A percentile compares a stretch with the other conserved stretches of the same genome.
Evolutionary conservation across 345 rosid species (phyloP).

Genomic region (Euphorbia pulcherrima): DNA sequence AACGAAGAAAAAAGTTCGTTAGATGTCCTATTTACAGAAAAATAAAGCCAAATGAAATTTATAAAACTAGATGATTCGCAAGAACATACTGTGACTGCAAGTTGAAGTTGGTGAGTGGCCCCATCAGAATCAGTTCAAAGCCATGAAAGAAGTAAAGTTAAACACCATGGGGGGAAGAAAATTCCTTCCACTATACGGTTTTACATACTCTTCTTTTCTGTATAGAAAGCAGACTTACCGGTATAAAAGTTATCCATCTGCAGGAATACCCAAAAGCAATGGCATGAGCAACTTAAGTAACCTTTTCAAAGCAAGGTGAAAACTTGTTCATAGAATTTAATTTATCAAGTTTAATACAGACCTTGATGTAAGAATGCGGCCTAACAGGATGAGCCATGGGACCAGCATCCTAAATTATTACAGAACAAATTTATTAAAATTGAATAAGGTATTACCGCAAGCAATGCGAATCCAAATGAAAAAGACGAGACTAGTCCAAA

Average conservation of each 20-base stretch:
- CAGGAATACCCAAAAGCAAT: slow-evolving; percentile 20
- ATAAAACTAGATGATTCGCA: background rate
- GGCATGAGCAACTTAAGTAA: slow-evolving; percentile 16
- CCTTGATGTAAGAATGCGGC: slow-evolving; percentile 98
- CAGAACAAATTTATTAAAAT: slow-evolving; percentile 3
- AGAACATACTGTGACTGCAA: slow-evolving; percentile 76
- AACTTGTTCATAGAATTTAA: background rate
- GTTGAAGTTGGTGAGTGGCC: slow-evolving; percentile 33
- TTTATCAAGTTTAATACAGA: slow-evolving; percentile 23
- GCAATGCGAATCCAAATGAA: background rate
- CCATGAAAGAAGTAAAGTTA: slow-evolving; percentile 18
- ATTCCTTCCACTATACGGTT: slow-evolving; percentile 8
- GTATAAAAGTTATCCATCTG: slow-evolving; percentile 99
- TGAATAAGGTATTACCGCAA: background rate
- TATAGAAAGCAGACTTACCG: slow-evolving; percentile 44
- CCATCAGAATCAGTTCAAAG: slow-evolving; percentile 29
- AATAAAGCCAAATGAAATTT: slow-evolving; percentile 2
- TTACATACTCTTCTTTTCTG: slow-evolving; percentile 4
- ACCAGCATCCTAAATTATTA: slow-evolving; percentile 73
- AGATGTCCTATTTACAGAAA: slow-evolving; percentile 19
- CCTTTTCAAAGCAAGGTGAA: background rate
- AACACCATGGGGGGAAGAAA: slow-evolving; percentile 18
- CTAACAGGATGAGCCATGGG: slow-evolving; percentile 99
- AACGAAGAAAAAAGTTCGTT: slow-evolving; percentile 25
- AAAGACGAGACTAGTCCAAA: background rate